Evolutionary conservation across 2,329 filamentous ascomycete genomes (phyloP).

Genomic region (Colletotrichum falcatum): DNA sequence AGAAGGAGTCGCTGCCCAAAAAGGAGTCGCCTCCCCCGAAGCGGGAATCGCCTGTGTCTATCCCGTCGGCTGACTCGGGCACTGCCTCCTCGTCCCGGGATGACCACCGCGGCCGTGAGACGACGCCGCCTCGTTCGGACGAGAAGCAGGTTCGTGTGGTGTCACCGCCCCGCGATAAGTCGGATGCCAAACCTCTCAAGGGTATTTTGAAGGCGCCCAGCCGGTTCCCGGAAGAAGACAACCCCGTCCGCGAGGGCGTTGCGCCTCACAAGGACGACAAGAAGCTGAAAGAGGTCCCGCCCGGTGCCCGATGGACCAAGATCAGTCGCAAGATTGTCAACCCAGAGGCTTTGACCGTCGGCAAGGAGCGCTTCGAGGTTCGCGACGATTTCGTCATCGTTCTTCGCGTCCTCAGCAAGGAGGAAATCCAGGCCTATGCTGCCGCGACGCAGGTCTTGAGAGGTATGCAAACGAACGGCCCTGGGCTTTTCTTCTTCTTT

Average conservation of each 20-base stretch:
- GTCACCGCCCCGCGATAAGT: constrained; percentile 72
- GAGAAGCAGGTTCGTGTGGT: constrained; percentile 74
- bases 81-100: constrained; percentile 43
- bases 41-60: constrained; percentile 32
- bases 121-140: constrained; percentile 49
- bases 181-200: constrained; percentile 77
- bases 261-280: constrained; percentile 92
- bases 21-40: constrained; percentile 33
- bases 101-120: constrained; percentile 58
- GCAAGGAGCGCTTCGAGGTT: constrained; percentile 93
- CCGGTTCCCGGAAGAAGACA: constrained; percentile 88
- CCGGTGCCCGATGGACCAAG: constrained; percentile 91
- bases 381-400: constrained; percentile 96
- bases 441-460: constrained; percentile 83
- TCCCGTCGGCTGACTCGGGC: constrained; percentile 29
- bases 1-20: constrained; percentile 34
- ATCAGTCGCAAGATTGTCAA: constrained; percentile 91
- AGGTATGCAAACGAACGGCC: constrained; percentile 64
- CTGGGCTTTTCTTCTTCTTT: background rate
- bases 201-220: constrained; percentile 89
- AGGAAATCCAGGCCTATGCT: constrained; percentile 91
- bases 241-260: constrained; percentile 88
- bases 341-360: constrained; percentile 84
- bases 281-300: constrained; percentile 76
- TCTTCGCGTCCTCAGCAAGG: constrained; percentile 84